Evolutionary conservation across 2,329 filamentous ascomycete species (phyloP).

Genomic region (Bipolaris gigantea): DNA sequence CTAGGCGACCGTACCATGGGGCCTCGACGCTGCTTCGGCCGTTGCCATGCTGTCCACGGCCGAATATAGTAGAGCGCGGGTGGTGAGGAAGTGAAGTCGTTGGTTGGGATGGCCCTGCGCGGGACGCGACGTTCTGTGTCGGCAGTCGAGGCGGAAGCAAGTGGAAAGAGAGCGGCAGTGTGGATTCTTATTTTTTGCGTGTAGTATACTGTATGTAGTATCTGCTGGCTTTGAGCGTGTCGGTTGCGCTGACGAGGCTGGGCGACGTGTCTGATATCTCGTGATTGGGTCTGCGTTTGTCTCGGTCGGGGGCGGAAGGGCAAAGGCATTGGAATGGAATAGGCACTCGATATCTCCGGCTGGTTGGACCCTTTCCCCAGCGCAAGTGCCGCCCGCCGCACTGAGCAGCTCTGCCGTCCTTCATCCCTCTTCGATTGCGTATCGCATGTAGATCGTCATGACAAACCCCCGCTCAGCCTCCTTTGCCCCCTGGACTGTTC

Average conservation of each 20-base stretch:
- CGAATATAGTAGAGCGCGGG: conserved; percentile 11
- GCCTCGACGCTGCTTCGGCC: conserved; percentile 48
- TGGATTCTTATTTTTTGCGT: not conserved
- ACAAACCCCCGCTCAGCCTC: conserved; percentile 1
- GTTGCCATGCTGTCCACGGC: conserved; percentile 45
- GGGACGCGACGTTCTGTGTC: conserved; percentile 9
- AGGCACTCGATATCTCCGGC: conserved; percentile 9
- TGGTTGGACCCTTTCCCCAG: conserved; percentile 22
- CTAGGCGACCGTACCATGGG: conserved; percentile 46
- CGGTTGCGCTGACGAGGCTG: not conserved
- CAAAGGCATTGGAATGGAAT: not conserved
- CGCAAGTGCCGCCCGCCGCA: conserved; percentile 9
- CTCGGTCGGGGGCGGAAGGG: not conserved
- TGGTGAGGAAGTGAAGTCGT: conserved; percentile 2
- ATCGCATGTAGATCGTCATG: conserved; percentile 11
- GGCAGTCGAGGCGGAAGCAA: not conserved
- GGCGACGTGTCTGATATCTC: conserved; percentile 1
- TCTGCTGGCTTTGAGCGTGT: no score
- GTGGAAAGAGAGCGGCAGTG: not conserved
- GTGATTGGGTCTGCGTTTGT: not conserved
- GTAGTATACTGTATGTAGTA: not conserved
- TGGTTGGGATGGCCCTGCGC: conserved; percentile 3
- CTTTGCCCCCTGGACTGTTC: conserved; percentile 1
- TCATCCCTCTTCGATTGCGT: conserved; percentile 9
- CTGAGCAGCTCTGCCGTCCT: conserved; percentile 2